Evolutionary conservation across 208 protist species (phyloP).

Genomic region (Angomonas desouzai): DNA sequence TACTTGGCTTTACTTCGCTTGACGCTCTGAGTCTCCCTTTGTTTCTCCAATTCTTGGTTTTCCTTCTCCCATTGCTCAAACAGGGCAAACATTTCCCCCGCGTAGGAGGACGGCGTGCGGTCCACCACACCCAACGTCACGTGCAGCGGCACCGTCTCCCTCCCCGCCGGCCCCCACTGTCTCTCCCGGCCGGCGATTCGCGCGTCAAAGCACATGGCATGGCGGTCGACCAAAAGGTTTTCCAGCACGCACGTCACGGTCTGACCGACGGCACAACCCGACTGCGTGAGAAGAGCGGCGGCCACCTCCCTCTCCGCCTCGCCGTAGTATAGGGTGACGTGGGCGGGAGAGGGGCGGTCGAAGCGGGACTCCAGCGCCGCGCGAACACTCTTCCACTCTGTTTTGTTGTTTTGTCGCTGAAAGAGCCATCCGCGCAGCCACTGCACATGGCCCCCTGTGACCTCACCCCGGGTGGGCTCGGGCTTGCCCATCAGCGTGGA

Average conservation of each 20-base stretch:
- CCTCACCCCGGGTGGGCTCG: background rate
- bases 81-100: slow-evolving; percentile 45
- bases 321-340: slow-evolving; percentile 65
- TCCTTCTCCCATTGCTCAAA: slow-evolving; percentile 51
- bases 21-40: slow-evolving; percentile 12
- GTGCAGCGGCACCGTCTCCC: slow-evolving; percentile 37
- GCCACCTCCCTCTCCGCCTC: background rate
- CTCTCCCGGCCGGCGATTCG: slow-evolving; percentile 8
- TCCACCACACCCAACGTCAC: slow-evolving; percentile 48
- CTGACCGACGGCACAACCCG: slow-evolving; percentile 24
- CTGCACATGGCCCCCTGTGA: slow-evolving; percentile 48
- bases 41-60: slow-evolving; percentile 36
- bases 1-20: slow-evolving; percentile 80
- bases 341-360: slow-evolving; percentile 26
- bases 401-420: slow-evolving; percentile 16
- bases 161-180: slow-evolving; percentile 16
- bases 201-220: slow-evolving; percentile 50
- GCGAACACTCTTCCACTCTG: slow-evolving; percentile 13
- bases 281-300: background rate
- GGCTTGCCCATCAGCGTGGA: background rate
- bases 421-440: slow-evolving; percentile 80
- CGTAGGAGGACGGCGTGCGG: slow-evolving; percentile 33
- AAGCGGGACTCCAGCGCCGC: slow-evolving; percentile 53
- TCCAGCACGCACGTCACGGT: slow-evolving; percentile 31
- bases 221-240: slow-evolving; percentile 64